Conservation (phyloP, 768 basidiomycete genomes). For the Hygrophorus russula region DNA sequence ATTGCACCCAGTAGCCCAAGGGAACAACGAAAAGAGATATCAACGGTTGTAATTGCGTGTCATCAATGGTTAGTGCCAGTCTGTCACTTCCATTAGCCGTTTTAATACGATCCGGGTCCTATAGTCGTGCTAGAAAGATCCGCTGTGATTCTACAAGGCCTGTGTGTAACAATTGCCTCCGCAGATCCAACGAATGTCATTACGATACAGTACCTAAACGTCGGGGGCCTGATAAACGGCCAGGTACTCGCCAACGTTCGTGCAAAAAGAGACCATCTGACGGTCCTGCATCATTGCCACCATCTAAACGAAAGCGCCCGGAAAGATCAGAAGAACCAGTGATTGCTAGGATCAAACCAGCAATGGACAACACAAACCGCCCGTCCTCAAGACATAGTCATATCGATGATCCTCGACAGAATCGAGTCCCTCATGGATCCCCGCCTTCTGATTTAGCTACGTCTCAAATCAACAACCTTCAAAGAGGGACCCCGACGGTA, state of each 20-base stretch:
- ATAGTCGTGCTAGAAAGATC: conserved; percentile 75
- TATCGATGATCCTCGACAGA: no score
- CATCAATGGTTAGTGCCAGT: conserved; percentile 58
- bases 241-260: conserved; percentile 72
- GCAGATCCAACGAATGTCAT: conserved; percentile 66
- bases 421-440: no score
- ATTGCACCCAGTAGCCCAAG: conserved; percentile 19
- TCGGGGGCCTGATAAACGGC: conserved; percentile 77
- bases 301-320: conserved; percentile 44
- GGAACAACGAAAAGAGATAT: conserved; percentile 44
- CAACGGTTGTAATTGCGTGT: conserved; percentile 72
- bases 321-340: conserved; percentile 20
- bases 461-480: no score
- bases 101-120: conserved; percentile 26
- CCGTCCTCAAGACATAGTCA: no score
- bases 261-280: conserved; percentile 73
- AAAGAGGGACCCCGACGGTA: no score
- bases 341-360: conserved; percentile 27
- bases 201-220: conserved; percentile 76
- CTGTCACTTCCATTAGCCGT: conserved; percentile 27
- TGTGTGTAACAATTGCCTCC: conserved; percentile 71
- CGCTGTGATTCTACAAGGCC: conserved; percentile 79
- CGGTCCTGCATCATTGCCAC: conserved; percentile 31
- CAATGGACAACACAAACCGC: conserved; percentile 15
- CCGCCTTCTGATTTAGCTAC: no score